Evolutionary conservation across 306 rosid genomes (phyloP).

Genomic region (Begonia masoniana): DNA sequence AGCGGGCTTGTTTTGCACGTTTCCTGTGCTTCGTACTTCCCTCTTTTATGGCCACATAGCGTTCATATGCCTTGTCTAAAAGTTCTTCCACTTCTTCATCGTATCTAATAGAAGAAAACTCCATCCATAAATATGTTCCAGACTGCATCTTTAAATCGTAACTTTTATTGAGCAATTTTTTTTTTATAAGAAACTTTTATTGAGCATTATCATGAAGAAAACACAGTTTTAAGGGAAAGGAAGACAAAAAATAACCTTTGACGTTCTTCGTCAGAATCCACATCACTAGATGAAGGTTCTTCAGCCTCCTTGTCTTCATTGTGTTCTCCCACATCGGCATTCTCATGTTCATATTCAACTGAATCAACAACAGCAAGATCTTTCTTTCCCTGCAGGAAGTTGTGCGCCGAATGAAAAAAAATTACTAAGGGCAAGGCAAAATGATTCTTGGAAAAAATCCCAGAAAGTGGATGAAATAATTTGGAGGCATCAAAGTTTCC

Average conservation of each 20-base stretch:
- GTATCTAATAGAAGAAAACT: slow-evolving; percentile 27
- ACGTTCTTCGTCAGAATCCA: slow-evolving; percentile 78
- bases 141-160: slow-evolving; percentile 5
- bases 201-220: too few relatives aligned
- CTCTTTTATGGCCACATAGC: slow-evolving; percentile 53
- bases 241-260: slow-evolving; percentile 42
- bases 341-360: slow-evolving; percentile 54
- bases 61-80: slow-evolving; percentile 72
- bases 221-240: slow-evolving; percentile 7
- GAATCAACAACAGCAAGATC: slow-evolving; percentile 62
- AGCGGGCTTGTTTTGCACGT: slow-evolving; percentile 43
- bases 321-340: slow-evolving; percentile 28
- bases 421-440: neutral
- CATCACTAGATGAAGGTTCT: slow-evolving; percentile 47
- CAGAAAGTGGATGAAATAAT: neutral
- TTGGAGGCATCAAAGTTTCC: neutral
- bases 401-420: slow-evolving; percentile 6
- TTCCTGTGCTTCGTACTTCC: slow-evolving; percentile 78
- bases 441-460: neutral
- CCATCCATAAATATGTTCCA: slow-evolving; percentile 1
- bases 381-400: slow-evolving; percentile 63
- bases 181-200: too few relatives aligned
- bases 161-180: neutral
- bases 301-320: slow-evolving; percentile 25
- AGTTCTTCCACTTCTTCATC: slow-evolving; percentile 69